Conservation (phyloP, 331 rosid genomes). For the Malus hybrid region DNA sequence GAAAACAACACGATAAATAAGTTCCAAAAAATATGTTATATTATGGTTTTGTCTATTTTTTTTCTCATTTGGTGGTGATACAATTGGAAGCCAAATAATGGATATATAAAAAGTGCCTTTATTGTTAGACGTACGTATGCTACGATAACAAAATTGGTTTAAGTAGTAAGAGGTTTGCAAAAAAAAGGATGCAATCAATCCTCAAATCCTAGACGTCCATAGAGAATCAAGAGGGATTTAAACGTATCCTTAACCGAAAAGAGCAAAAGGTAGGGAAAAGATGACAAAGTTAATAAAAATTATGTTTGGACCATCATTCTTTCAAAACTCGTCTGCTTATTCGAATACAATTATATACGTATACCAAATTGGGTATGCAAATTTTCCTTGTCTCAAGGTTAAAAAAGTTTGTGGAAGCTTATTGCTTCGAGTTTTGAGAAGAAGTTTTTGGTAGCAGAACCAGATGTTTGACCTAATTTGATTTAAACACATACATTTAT, state of each 20-base stretch:
- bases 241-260: constrained; percentile 16
- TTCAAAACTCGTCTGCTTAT: neutral
- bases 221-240: constrained; percentile 18
- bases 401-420: no score
- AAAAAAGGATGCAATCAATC: neutral
- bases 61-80: neutral
- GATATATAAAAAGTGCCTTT: neutral
- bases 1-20: no score
- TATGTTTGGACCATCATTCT: constrained; percentile 5
- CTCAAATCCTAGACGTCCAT: constrained; percentile 6
- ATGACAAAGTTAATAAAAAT: neutral
- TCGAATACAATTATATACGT: neutral
- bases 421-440: no score
- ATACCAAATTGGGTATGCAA: neutral
- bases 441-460: no score
- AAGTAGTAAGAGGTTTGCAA: no score
- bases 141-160: no score
- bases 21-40: no score
- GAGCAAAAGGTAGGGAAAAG: constrained; percentile 28
- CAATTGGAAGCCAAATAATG: neutral
- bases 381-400: neutral
- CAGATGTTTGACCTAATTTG: no score
- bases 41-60: neutral
- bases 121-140: neutral
- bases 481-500: no score